These are phyloP conservation scores for Trichocladium antarcticum DNA, from an alignment of 495 filamentous ascomycete genomes.

Conservation along the genomic window DNA sequence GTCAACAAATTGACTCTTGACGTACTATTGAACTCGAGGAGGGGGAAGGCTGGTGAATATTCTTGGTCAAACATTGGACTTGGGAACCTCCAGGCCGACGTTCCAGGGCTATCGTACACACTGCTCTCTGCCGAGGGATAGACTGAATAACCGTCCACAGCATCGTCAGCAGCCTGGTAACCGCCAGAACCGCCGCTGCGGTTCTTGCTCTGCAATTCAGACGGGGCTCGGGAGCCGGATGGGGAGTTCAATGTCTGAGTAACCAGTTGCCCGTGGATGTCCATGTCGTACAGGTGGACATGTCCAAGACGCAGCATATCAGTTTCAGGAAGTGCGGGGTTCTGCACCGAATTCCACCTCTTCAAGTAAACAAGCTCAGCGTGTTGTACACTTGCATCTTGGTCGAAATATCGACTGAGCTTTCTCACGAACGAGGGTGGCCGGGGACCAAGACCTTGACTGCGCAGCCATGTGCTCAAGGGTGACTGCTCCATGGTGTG, in stretches of 20 bases:
- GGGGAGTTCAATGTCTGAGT: conserved; percentile 16
- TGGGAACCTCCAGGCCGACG: conserved; percentile 7
- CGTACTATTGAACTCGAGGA: conserved; percentile 13
- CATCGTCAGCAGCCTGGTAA: not conserved
- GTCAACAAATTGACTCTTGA: not conserved
- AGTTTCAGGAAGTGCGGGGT: conserved; percentile 7
- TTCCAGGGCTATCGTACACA: conserved; percentile 6
- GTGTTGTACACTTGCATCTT: conserved; percentile 16
- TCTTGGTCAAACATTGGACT: not conserved
- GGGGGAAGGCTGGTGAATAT: not conserved
- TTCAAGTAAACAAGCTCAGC: conserved; percentile 21
- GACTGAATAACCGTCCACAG: conserved; percentile 13
- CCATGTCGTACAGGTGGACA: conserved; percentile 22
- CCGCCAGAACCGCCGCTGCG: not conserved
- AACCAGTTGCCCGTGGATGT: conserved; percentile 19
- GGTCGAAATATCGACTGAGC: conserved; percentile 10
- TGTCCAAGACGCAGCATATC: conserved; percentile 18
- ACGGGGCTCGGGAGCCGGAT: conserved; percentile 7
- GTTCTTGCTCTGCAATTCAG: conserved; percentile 4
- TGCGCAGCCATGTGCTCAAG: conserved; percentile 33
- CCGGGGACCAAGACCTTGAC: conserved; percentile 27
- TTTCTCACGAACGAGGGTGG: conserved; percentile 15
- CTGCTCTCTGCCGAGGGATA: conserved; percentile 18
- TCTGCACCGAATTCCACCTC: conserved; percentile 16
- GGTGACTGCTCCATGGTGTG: conserved; percentile 24